These are phyloP conservation scores for Quercus alba DNA, from an alignment of 306 rosid species.

Conservation along the genomic window DNA sequence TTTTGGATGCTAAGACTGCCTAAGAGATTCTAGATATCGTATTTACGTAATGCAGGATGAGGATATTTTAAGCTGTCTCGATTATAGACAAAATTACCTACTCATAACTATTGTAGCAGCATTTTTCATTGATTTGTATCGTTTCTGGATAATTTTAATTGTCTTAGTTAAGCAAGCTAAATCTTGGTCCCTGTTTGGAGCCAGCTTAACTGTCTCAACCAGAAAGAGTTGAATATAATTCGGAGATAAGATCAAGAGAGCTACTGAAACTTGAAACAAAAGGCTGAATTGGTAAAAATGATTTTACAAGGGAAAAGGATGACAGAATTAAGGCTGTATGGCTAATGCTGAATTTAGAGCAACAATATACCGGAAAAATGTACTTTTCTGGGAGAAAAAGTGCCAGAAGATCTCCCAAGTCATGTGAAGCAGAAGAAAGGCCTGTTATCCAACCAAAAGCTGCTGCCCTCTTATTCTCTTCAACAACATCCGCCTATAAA, in stretches of 20 bases:
- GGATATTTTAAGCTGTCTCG: background rate
- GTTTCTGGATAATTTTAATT: slow-evolving; percentile 32
- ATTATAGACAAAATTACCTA: slow-evolving; percentile 37
- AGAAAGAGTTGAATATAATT: slow-evolving; percentile 66
- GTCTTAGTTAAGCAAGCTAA: slow-evolving; percentile 40
- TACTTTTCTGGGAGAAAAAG: slow-evolving; percentile 51
- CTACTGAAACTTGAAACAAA: slow-evolving; percentile 62
- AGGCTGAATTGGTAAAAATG: background rate
- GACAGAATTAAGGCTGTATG: background rate
- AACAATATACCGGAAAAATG: slow-evolving; percentile 45
- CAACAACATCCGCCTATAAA: too few relatives aligned
- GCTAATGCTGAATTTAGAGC: background rate
- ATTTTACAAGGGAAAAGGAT: background rate
- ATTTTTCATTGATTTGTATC: slow-evolving; percentile 59
- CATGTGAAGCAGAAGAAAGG: slow-evolving; percentile 59
- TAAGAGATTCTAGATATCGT: background rate
- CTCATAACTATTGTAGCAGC: slow-evolving; percentile 54
- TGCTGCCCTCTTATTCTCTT: too few relatives aligned
- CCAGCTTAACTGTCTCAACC: slow-evolving; percentile 39
- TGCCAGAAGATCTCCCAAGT: slow-evolving; percentile 56
- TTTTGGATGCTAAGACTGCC: background rate
- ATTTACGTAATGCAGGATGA: background rate
- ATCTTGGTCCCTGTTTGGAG: slow-evolving; percentile 28
- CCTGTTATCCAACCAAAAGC: slow-evolving; percentile 66
- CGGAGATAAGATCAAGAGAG: slow-evolving; percentile 52